Base-by-base conservation (phyloP, 2,329 filamentous ascomycete species). In the Neofusicoccum umdonicola region DNA sequence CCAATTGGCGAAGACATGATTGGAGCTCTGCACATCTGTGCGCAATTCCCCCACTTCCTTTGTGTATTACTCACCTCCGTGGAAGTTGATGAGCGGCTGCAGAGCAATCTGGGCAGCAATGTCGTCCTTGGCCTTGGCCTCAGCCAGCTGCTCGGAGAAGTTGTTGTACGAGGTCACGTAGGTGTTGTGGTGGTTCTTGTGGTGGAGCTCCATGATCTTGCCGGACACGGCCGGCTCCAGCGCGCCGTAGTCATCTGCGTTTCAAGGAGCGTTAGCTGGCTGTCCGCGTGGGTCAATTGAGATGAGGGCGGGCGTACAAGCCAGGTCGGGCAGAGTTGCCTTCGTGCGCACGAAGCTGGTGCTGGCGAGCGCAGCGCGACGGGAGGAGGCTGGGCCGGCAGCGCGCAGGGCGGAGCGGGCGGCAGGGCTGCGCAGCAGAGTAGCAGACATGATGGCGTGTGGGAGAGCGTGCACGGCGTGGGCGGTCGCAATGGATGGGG, bases 191-290 rank as follows among this genome's bases (percentile, higher is more conserved):
- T 97, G 93, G 81, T 93, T 94, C 82, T 87, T 89, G 87, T 97
- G 91, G 85, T 97, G 93, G 51, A 96, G 87, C 83, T 96, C 91
- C 93, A 97, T 97, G 83, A 97, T 97, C 81, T 95, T 88, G 78
- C 90, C 90, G 56, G 90, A 93, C 82, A 97, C 85, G 76, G 85
- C 79, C 70, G 86, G 87, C 83, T 99, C 95, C 73, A 99, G 92
- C 61, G 93, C 95, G 76, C 90, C 92, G 80, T 97, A 99, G 85
- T 97, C 95, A 78, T 98, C 94, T 97, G 70, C 0, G 15, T 9
- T 34, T 31, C 7, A 27, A 27, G 7, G n/a, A 15, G 22, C 19
- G 27, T 39, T 34, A 60, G 51, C 31, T n/a, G 1, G 11, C 22
- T 45, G 54, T 22, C 44, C 22, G 6, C 13, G 22, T 11, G 15